These are phyloP conservation scores for Rhodotorula sp. DNA, from an alignment of 1,284 basidiomycete genomes.

Conservation along the genomic window DNA sequence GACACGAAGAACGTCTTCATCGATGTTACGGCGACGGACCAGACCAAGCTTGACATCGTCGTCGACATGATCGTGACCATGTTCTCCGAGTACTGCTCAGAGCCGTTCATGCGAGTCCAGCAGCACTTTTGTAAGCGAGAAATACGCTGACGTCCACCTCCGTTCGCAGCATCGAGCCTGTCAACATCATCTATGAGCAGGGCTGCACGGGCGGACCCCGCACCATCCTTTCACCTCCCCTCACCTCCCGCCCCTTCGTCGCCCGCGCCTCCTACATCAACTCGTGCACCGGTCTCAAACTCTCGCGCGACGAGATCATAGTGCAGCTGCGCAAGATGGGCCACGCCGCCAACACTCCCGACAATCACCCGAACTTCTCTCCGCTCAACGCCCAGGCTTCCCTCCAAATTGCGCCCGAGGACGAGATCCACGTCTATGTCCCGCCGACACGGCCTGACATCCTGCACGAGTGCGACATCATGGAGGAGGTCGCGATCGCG, in stretches of 20 bases:
- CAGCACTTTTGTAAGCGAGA: not conserved
- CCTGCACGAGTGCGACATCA: conserved; percentile 94
- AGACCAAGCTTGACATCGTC: conserved; percentile 93
- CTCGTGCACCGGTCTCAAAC: conserved; percentile 81
- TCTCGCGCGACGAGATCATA: conserved; percentile 62
- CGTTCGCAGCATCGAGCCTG: conserved; percentile 78
- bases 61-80: conserved; percentile 91
- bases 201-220: conserved; percentile 63
- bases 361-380: conserved; percentile 52
- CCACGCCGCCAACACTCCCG: conserved; percentile 38
- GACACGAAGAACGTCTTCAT: conserved; percentile 95
- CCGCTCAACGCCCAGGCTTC: conserved; percentile 44
- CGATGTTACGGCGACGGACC: conserved; percentile 95
- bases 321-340: conserved; percentile 71
- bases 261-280: conserved; percentile 90
- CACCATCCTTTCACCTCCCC: conserved; percentile 72
- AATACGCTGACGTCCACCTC: not conserved
- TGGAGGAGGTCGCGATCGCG: conserved; percentile 97
- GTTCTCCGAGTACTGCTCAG: conserved; percentile 94
- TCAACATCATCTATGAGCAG: conserved; percentile 63
- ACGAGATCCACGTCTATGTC: conserved; percentile 67
- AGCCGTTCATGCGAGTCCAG: conserved; percentile 76
- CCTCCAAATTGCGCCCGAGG: conserved; percentile 56
- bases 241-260: conserved; percentile 67
- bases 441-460: conserved; percentile 94